Conservation (phyloP, 768 basidiomycete genomes). For the Russula emetica region DNA sequence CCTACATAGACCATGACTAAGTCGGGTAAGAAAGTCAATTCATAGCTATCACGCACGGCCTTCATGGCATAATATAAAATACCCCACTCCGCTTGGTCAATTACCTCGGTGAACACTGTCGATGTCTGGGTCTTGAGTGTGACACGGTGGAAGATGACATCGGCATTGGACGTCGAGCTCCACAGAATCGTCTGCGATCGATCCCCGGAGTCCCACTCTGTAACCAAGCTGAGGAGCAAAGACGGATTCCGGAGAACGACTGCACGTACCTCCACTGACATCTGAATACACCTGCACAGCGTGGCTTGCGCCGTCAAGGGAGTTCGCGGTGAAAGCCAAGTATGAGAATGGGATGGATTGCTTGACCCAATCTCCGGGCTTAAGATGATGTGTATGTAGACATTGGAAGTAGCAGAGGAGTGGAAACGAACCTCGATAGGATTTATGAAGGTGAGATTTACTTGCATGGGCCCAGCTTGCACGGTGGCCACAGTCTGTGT, state of each 20-base stretch:
- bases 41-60: conserved; percentile 10
- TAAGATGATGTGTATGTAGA: background rate
- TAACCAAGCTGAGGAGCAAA: background rate
- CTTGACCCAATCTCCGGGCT: conserved; percentile 38
- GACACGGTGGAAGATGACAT: conserved; percentile 22
- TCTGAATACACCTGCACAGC: conserved; percentile 39
- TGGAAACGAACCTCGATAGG: conserved; percentile 37
- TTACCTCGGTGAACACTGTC: conserved; percentile 23
- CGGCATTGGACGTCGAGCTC: background rate
- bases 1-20: conserved; percentile 15
- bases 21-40: background rate
- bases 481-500: conserved; percentile 36
- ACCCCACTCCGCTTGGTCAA: conserved; percentile 27
- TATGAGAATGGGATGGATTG: conserved; percentile 43
- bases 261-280: conserved; percentile 36
- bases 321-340: conserved; percentile 33
- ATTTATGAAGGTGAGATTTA: conserved; percentile 39
- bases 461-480: conserved; percentile 36
- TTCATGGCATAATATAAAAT: conserved; percentile 25
- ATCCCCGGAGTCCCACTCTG: conserved; percentile 31
- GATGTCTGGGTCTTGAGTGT: conserved; percentile 4
- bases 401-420: background rate
- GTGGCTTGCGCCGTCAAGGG: conserved; percentile 37
- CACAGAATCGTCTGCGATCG: conserved; percentile 11
- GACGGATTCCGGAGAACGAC: background rate